Percentiles rank a stretch among this genome's conserved stretches.
phyloP scores from a whole-genome alignment of 2,329 filamentous ascomycete genomes.

The Calonectria crousiana region DNA sequence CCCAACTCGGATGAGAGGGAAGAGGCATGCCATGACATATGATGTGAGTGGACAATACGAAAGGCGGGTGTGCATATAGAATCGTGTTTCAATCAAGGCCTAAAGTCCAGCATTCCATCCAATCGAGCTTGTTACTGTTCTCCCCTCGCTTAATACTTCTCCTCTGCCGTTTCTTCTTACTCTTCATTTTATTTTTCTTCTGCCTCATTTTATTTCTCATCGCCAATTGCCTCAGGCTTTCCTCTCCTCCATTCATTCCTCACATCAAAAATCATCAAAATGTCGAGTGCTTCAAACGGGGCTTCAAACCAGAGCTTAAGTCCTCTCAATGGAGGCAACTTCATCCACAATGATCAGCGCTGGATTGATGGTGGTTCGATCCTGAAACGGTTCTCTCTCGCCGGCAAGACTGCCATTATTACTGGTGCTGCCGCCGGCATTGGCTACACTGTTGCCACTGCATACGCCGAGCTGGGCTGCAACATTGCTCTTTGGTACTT shows the following conservation, averaged over 20 bases:
- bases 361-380: constrained; percentile 41
- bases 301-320: constrained; percentile 24
- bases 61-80: constrained; percentile 3
- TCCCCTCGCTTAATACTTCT: neutral
- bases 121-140: neutral
- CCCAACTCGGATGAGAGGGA: constrained; percentile 15
- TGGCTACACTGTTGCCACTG: constrained; percentile 71
- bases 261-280: neutral
- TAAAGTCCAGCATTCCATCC: neutral
- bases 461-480: constrained; percentile 74
- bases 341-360: constrained; percentile 38
- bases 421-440: constrained; percentile 74
- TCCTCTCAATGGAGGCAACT: constrained; percentile 42
- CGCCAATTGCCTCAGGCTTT: neutral
- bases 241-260: neutral
- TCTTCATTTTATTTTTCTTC: neutral
- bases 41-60: neutral
- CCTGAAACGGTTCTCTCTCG: constrained; percentile 67
- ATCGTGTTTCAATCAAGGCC: neutral
- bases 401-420: constrained; percentile 75
- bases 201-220: neutral
- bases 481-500: constrained; percentile 79
- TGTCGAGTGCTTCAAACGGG: neutral
- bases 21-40: constrained; percentile 1
- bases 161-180: neutral